Evolutionary conservation across 768 basidiomycete genomes (phyloP).

Genomic region (Lanmaoa pseudosensibilis): DNA sequence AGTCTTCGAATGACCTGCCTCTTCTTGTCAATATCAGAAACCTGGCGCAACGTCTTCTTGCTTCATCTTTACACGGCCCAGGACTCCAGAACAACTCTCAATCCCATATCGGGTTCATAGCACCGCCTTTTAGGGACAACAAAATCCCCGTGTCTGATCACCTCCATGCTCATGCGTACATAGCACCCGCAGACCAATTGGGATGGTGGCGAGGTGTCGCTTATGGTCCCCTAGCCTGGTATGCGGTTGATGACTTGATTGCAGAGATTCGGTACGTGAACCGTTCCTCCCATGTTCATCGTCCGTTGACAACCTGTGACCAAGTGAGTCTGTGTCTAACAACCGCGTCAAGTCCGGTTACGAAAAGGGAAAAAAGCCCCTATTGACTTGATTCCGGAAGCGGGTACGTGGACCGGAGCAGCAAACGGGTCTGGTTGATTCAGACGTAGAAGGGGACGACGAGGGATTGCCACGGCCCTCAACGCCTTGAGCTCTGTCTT

Average conservation of each 20-base stretch:
- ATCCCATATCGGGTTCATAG: constrained; percentile 58
- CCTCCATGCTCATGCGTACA: constrained; percentile 74
- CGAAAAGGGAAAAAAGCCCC: constrained; percentile 23
- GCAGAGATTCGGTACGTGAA: constrained; percentile 71
- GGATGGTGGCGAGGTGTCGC: not conserved
- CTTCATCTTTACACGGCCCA: not conserved
- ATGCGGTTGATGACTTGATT: constrained; percentile 47
- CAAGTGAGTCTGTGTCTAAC: constrained; percentile 51
- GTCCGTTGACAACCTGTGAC: constrained; percentile 2
- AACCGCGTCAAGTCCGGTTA: not conserved
- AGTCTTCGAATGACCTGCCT: not conserved
- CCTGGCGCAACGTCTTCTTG: not conserved
- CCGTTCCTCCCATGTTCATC: not conserved
- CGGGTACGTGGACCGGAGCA: constrained; percentile 64
- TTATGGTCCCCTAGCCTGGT: not conserved
- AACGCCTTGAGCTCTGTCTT: not conserved
- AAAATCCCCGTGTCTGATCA: constrained; percentile 82
- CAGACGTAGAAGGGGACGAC: not conserved
- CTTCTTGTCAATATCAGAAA: not conserved
- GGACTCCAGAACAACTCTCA: not conserved
- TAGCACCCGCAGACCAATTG: constrained; percentile 39
- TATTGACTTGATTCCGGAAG: constrained; percentile 71
- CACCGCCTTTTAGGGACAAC: constrained; percentile 72
- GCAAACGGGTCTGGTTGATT: constrained; percentile 56
- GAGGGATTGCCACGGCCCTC: not conserved